Conservation (phyloP, 306 rosid species). For the Medicago arabica region DNA sequence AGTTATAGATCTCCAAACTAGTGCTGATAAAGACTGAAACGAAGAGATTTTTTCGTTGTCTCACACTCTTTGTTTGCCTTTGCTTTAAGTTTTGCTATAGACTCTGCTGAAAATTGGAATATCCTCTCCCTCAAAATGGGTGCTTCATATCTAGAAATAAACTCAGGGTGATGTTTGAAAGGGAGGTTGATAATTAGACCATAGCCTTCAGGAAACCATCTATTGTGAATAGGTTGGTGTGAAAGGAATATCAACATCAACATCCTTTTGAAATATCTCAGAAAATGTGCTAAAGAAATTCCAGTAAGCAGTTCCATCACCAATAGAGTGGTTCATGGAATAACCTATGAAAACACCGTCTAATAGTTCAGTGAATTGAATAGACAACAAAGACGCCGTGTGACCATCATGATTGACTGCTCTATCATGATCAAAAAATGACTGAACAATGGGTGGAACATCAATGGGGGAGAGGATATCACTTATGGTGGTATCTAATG, state of each 20-base stretch:
- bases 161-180: conserved; percentile 51
- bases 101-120: conserved; percentile 62
- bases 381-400: conserved; percentile 53
- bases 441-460: conserved; percentile 57
- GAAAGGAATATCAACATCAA: not conserved
- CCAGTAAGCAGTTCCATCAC: conserved; percentile 73
- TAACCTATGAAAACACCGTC: conserved; percentile 76
- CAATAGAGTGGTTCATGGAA: conserved; percentile 61
- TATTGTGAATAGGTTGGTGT: conserved; percentile 49
- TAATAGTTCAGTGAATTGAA: conserved; percentile 59
- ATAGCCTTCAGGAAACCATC: conserved; percentile 59
- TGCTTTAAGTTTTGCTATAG: conserved; percentile 62
- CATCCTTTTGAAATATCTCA: conserved; percentile 43
- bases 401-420: conserved; percentile 72
- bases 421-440: conserved; percentile 60
- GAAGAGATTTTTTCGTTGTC: conserved; percentile 50
- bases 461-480: conserved; percentile 59
- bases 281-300: conserved; percentile 64
- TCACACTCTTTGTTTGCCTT: conserved; percentile 48
- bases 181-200: conserved; percentile 55
- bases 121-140: conserved; percentile 43
- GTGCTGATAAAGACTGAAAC: conserved; percentile 63
- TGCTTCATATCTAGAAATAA: conserved; percentile 48
- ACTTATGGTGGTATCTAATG: conserved; percentile 45
- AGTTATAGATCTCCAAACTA: conserved; percentile 61